A percentile compares a stretch with the other conserved stretches of the same genome.
Evolutionary conservation across 495 filamentous ascomycete genomes (phyloP).

Genomic region (Aspergillus conjunctus): DNA sequence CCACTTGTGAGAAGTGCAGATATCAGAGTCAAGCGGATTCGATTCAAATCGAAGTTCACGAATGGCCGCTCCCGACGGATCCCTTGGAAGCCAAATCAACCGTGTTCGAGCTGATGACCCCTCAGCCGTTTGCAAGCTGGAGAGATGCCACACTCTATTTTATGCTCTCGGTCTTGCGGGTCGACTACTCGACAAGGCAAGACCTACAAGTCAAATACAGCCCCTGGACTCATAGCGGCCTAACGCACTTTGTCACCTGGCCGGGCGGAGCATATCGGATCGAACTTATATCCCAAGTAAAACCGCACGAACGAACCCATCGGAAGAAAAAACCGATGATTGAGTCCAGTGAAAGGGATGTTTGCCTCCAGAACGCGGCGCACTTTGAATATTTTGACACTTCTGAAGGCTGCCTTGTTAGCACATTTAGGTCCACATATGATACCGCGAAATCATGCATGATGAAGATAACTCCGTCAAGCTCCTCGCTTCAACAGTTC

Average conservation of each 20-base stretch:
- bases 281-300: conserved; percentile 32
- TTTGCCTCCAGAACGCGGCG: conserved; percentile 52
- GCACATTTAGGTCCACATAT: conserved; percentile 27
- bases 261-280: conserved; percentile 12
- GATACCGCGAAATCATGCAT: conserved; percentile 32
- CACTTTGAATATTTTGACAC: conserved; percentile 33
- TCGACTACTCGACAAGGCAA: conserved; percentile 10
- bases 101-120: conserved; percentile 60
- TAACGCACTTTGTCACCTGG: conserved; percentile 15
- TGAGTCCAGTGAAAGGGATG: conserved; percentile 23
- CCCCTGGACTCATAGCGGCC: conserved; percentile 20
- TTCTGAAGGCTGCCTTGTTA: conserved; percentile 39
- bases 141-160: conserved; percentile 52
- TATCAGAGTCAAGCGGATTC: conserved; percentile 27
- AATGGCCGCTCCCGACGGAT: conserved; percentile 62
- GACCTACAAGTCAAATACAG: conserved; percentile 22
- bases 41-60: conserved; percentile 55
- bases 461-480: conserved; percentile 33
- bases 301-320: conserved; percentile 34
- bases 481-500: conserved; percentile 36
- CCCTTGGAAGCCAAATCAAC: conserved; percentile 40
- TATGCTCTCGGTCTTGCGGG: conserved; percentile 40
- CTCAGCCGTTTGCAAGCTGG: conserved; percentile 52
- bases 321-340: conserved; percentile 21
- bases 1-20: conserved; percentile 37